phyloP scores from a whole-genome alignment of 140 eudicot species.

The Anethum foeniculum region DNA sequence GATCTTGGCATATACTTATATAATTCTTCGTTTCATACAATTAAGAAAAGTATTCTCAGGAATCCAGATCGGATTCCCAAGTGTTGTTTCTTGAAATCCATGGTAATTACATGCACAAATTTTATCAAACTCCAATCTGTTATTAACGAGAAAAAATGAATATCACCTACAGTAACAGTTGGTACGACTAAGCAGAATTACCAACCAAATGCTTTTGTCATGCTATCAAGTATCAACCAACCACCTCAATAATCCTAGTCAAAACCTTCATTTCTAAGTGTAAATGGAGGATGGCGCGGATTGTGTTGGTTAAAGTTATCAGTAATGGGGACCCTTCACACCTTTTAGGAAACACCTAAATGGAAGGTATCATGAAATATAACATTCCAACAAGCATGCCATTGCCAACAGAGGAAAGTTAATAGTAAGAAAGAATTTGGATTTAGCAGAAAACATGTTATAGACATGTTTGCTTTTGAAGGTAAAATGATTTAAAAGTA shows the following conservation, averaged over 20 bases:
- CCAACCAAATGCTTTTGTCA: background rate
- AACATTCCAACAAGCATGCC: background rate
- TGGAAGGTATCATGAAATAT: background rate
- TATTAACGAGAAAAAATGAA: no score
- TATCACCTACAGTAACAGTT: no score
- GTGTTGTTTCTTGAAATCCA: no score
- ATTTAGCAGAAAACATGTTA: slow-evolving; percentile 2
- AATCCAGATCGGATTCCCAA: no score
- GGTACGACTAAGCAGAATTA: no score
- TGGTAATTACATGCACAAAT: no score
- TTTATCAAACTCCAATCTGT: no score
- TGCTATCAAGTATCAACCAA: slow-evolving; percentile 1
- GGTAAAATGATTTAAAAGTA: slow-evolving; percentile 8
- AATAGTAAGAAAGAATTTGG: background rate
- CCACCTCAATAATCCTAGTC: background rate
- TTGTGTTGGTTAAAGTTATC: background rate
- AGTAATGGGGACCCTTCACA: background rate
- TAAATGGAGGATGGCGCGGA: background rate
- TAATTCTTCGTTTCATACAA: no score
- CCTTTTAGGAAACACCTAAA: background rate
- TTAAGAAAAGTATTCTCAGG: no score
- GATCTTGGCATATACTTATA: no score
- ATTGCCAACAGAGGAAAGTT: background rate
- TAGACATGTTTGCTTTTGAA: slow-evolving; percentile 10
- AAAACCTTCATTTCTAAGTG: background rate